Evolutionary conservation across 2,329 filamentous ascomycete genomes (phyloP), one percentile per base, ranked within the genome.

Genomic region (Fusarium sp.): DNA sequence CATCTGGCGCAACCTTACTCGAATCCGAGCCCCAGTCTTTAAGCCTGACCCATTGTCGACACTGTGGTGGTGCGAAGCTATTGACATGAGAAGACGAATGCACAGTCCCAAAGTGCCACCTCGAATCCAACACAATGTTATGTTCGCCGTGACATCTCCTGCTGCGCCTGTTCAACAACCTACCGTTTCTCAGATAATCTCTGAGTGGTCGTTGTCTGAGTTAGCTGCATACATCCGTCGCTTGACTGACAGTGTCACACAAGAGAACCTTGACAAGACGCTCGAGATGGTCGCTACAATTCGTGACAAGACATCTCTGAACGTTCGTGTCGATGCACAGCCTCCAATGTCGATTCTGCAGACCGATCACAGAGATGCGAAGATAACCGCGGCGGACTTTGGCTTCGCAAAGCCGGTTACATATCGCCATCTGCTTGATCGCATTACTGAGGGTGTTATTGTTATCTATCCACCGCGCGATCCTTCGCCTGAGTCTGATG

Each of bases 1-100:
- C 42, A 75, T 84, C 11, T 83, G 82, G 81, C 80, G 82, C 3
- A 72, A 72, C 6, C 58, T 83, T 1, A 76, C 80, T 4, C 75
- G 77, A 4, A 71, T 80, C 6, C 77, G 81, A 12, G 77, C 77
- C 0, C 73, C 74, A 0, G 26, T 80, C 2, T 82, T 79, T 66
- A 75, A 79, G 0, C 66, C 76, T 0, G 76, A 79, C 30, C 70
- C 76, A 9, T 61, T 66, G 0, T 63, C 65, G 3, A 76, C 71
- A 2, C 49, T 79, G 6, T 73, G 77, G 37, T 83, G 79, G 79
- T 69, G 52, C 8, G 79, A 83, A 43, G 79, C 77, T 2, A 71
- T 83, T 42, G 75, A 83, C 43, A 82, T 84, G 81, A 69, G 61
- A 41, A 51, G 66, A 4, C 75, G 81, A 2, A 74, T 83, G 58